A percentile compares a stretch with the other conserved stretches of the same genome.
These are phyloP conservation scores for Rhodotorula graminis DNA, from an alignment of 768 basidiomycete genomes.

Conservation along the genomic window DNA sequence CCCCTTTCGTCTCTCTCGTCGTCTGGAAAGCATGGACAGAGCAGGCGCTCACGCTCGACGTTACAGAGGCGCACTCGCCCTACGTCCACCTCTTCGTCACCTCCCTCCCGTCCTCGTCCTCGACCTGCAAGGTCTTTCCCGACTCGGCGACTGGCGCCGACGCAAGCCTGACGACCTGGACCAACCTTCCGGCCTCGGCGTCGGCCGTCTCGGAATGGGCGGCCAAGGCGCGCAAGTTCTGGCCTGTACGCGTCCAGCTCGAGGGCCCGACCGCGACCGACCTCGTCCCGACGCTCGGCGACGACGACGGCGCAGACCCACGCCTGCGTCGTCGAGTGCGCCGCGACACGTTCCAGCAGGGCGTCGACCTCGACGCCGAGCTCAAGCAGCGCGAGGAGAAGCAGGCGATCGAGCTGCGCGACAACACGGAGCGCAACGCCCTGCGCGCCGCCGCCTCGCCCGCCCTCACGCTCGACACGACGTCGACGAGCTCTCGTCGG, in stretches of 20 bases:
- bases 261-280: constrained; percentile 5
- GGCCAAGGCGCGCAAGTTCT: constrained; percentile 35
- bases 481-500: not conserved
- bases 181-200: constrained; percentile 3
- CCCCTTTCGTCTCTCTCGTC: not conserved
- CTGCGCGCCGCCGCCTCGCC: not conserved
- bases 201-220: not conserved
- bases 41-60: not conserved
- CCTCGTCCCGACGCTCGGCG: not conserved
- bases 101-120: not conserved
- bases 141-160: not conserved
- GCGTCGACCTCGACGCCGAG: constrained; percentile 26
- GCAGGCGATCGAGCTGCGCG: constrained; percentile 6
- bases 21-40: too few species aligned
- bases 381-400: not conserved
- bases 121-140: constrained; percentile 7
- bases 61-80: constrained; percentile 24
- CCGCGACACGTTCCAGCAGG: constrained; percentile 26
- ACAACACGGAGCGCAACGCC: constrained; percentile 5
- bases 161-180: constrained; percentile 9
- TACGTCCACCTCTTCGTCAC: constrained; percentile 21
- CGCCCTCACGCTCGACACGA: constrained; percentile 11
- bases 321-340: not conserved
- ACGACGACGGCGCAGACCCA: not conserved
- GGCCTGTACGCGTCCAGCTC: constrained; percentile 30